Base-by-base conservation (phyloP, 2,329 filamentous ascomycete species). In the Penicillium occitanis region DNA sequence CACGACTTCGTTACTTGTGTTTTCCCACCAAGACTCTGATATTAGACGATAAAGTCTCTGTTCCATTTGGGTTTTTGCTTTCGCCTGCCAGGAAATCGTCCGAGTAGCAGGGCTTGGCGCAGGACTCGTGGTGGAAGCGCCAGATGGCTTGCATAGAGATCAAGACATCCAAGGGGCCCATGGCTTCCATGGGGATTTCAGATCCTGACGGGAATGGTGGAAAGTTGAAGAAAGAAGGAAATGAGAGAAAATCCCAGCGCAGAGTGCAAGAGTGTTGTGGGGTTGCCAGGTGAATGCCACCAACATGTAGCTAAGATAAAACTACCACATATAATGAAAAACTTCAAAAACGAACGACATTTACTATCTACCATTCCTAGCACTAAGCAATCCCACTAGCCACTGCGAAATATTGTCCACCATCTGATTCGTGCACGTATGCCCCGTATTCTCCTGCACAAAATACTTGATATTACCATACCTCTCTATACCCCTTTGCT, bases 371-470 rank as follows among this genome's bases (percentile, higher is more conserved):
- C 22, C 5, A 17, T 51, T 28, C 6, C 14, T 6, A 30, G 13
- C 7, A 17, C n/a, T n/a, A 11, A 60, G 57, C 37, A 60, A 30
- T 33, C 5, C 28, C 2, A 55, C 50, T 4, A 66, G 14, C 65
- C 65, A 66, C 35, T 25, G 8, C n/a, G 61, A 55, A 40, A 66
- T 13, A 37, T 53, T 53, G n/a, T 60, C 65, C 14, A 66, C 53
- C 65, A 63, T 66, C 6, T 44, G 2, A 14, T 53, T 22, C 22
- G 65, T 63, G n/a, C 53, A 63, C 6, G 13, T 19, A 37, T 66
- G 65, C 3, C 65, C 65, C 6, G 60, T 63, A 48, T 66, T 63
- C 10, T 66, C 60, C 53, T 66, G 61, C 30, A 44, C 53, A 60
- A 61, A 60, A 48, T 66, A 63, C 6, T 63, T 61, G 3, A 66